phyloP scores from a whole-genome alignment of 148 eudicot species.

The Silene latifolia region DNA sequence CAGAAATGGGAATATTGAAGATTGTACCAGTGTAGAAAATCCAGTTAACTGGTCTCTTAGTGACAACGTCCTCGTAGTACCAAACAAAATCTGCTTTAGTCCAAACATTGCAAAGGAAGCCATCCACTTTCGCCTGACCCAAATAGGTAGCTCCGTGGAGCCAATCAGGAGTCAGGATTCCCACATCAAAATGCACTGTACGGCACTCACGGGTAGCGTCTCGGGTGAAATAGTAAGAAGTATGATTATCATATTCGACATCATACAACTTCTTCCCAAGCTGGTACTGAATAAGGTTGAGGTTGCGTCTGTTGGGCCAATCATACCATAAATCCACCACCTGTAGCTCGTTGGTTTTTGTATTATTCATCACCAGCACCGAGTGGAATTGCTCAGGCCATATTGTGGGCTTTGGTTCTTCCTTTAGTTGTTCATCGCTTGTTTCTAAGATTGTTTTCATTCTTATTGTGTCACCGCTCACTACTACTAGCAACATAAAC shows the following conservation, averaged over 20 bases:
- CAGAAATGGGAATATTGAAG: neutral
- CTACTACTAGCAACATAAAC: neutral
- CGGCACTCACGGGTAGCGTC: constrained; percentile 28
- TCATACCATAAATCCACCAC: constrained; percentile 70
- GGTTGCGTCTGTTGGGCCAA: constrained; percentile 67
- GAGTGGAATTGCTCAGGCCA: constrained; percentile 84
- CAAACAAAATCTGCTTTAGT: constrained; percentile 54
- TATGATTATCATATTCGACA: constrained; percentile 61
- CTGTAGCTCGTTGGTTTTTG: constrained; percentile 27
- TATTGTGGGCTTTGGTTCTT: constrained; percentile 40
- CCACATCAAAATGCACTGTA: constrained; percentile 33
- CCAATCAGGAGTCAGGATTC: constrained; percentile 59
- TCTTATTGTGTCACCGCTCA: constrained; percentile 1
- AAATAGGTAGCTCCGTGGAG: constrained; percentile 36
- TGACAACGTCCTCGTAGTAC: constrained; percentile 58
- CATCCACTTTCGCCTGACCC: constrained; percentile 40
- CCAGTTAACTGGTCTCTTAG: constrained; percentile 63
- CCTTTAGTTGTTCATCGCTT: neutral
- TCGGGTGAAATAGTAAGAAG: constrained; percentile 44
- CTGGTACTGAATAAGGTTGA: constrained; percentile 62
- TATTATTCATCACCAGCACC: constrained; percentile 40
- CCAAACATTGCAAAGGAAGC: constrained; percentile 60
- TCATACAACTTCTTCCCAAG: constrained; percentile 39
- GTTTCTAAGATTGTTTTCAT: constrained; percentile 5
- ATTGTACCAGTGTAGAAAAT: constrained; percentile 44